These are phyloP conservation scores for Ogataea ramenticola DNA, from an alignment of 805 yeast genomes.

Conservation along the genomic window DNA sequence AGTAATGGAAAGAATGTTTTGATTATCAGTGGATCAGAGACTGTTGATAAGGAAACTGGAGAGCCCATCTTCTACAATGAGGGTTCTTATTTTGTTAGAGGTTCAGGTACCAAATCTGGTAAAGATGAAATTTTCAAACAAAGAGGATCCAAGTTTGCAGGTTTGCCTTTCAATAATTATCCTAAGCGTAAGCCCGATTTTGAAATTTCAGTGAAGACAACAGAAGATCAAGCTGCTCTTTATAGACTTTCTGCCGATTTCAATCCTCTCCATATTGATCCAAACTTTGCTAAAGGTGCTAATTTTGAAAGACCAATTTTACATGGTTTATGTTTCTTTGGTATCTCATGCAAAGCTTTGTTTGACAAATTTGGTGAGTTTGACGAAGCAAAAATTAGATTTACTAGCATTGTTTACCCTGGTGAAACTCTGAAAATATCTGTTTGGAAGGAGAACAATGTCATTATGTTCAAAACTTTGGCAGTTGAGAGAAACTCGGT, in stretches of 20 bases:
- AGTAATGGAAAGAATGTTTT: conserved; percentile 65
- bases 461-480: conserved; percentile 72
- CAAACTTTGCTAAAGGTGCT: conserved; percentile 80
- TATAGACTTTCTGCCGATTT: conserved; percentile 91
- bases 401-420: conserved; percentile 87
- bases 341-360: conserved; percentile 70
- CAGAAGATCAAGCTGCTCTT: conserved; percentile 73
- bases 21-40: conserved; percentile 65
- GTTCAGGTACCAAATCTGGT: conserved; percentile 53
- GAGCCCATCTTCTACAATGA: conserved; percentile 71
- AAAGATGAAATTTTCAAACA: conserved; percentile 36
- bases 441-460: conserved; percentile 78
- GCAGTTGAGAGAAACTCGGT: conserved; percentile 69
- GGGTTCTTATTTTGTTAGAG: conserved; percentile 78
- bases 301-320: conserved; percentile 81
- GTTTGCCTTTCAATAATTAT: conserved; percentile 58
- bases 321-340: conserved; percentile 88
- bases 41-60: conserved; percentile 62
- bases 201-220: conserved; percentile 48
- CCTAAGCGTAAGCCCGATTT: conserved; percentile 55
- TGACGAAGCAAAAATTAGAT: conserved; percentile 82
- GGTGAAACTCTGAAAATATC: conserved; percentile 78
- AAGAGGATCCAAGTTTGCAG: conserved; percentile 50
- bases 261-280: conserved; percentile 94
- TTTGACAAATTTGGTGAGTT: conserved; percentile 76